Percentiles rank a stretch among this genome's conserved stretches.
These are phyloP conservation scores for Agastache rugosa DNA, from an alignment of 257 asterid genomes.

Conservation along the genomic window DNA sequence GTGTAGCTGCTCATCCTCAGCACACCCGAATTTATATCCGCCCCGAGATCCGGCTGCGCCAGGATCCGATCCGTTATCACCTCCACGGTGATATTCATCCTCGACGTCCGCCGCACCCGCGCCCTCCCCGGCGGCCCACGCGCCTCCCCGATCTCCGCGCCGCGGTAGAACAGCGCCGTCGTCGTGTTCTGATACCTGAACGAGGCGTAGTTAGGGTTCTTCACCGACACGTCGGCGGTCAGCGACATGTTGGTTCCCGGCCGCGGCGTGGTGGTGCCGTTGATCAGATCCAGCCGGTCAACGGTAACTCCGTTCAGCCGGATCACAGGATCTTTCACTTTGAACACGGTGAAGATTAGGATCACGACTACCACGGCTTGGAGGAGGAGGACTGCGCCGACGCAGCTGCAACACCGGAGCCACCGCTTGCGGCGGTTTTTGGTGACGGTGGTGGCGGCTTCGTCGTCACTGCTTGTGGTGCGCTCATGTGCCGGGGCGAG, in stretches of 20 bases:
- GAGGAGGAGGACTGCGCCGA: conserved; percentile 53
- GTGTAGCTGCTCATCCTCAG: conserved; percentile 60
- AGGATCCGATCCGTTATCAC: conserved; percentile 59
- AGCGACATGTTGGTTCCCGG: conserved; percentile 71
- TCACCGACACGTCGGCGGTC: conserved; percentile 76
- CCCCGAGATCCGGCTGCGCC: conserved; percentile 48
- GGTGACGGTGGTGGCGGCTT: conserved; percentile 24
- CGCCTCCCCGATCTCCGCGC: conserved; percentile 70
- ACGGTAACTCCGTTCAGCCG: conserved; percentile 57
- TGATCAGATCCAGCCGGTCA: conserved; percentile 41
- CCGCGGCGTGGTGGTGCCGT: conserved; percentile 50
- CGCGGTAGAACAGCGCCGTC: conserved; percentile 62
- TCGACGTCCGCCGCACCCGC: conserved; percentile 66
- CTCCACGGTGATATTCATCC: conserved; percentile 79
- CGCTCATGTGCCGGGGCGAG: conserved; percentile 63
- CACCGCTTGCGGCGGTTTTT: conserved; percentile 45
- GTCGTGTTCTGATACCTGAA: conserved; percentile 72
- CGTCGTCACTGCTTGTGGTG: conserved; percentile 58
- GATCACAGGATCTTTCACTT: conserved; percentile 61
- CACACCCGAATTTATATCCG: conserved; percentile 57
- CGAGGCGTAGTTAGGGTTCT: conserved; percentile 74
- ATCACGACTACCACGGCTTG: conserved; percentile 46
- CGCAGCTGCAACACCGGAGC: conserved; percentile 52
- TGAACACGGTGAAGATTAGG: conserved; percentile 77
- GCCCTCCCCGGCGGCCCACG: conserved; percentile 78